phyloP scores from a whole-genome alignment of 306 rosid genomes.

The Lathyrus tuberosus region DNA sequence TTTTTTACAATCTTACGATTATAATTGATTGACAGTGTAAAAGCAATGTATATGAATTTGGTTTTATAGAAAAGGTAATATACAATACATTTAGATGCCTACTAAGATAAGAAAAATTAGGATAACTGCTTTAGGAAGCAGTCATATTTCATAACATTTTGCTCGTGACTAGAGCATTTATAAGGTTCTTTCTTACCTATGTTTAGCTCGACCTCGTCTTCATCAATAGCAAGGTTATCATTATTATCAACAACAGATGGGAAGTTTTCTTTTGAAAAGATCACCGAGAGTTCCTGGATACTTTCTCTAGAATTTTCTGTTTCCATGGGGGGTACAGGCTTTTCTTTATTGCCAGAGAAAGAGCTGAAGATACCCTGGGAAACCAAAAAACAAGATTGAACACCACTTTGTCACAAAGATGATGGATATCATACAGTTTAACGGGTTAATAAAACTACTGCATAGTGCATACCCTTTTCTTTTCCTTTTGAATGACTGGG shows the following conservation, averaged over 20 bases:
- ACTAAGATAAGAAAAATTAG: conserved; percentile 10
- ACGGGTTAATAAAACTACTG: not conserved
- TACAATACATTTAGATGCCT: not conserved
- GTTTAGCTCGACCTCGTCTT: conserved; percentile 56
- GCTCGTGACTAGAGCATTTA: not conserved
- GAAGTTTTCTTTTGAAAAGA: conserved; percentile 69
- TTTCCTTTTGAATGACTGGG: conserved; percentile 62
- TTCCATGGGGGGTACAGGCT: conserved; percentile 57
- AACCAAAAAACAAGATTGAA: conserved; percentile 20
- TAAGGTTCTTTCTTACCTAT: conserved; percentile 59
- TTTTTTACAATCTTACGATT: too few relatives aligned
- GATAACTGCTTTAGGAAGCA: too few relatives aligned
- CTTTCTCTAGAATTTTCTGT: conserved; percentile 65
- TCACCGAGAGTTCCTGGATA: conserved; percentile 55
- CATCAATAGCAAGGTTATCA: conserved; percentile 49
- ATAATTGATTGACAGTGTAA: too few relatives aligned
- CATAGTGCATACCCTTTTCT: conserved; percentile 74
- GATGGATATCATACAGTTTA: not conserved
- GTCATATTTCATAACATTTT: too few relatives aligned
- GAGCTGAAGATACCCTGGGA: conserved; percentile 85
- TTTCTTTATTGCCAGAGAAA: conserved; percentile 71
- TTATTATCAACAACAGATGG: conserved; percentile 44
- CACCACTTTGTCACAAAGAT: conserved; percentile 17
- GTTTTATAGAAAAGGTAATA: too few relatives aligned
- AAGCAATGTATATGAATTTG: too few relatives aligned